Base-by-base conservation (phyloP, 1,284 basidiomycete species). In the Hymenochaete sp. region DNA sequence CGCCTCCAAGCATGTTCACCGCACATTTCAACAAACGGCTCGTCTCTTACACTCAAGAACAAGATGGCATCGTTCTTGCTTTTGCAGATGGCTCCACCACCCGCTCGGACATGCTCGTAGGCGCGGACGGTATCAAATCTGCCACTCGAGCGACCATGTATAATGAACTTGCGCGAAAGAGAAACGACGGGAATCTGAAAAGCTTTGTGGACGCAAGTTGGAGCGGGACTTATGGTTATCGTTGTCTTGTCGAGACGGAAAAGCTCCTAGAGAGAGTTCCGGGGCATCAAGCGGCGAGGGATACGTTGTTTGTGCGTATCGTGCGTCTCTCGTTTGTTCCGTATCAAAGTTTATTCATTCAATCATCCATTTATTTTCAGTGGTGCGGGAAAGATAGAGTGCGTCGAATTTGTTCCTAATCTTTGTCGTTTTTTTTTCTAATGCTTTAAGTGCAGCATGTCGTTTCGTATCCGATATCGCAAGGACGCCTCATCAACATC, bases 351-450 rank as follows among this genome's bases (percentile, higher is more conserved):
- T 43, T 6, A n/a, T n/a, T n/a, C n/a, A n/a, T n/a, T n/a, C n/a
- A n/a, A n/a, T n/a, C n/a, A n/a, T 42, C 6, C 9, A 25, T 19
- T 14, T 10, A 16, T 28, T 13, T 7, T 14, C 38, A 71, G 69
- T 71, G 70, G 52, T 67, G 62, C 35, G 70, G 70, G 4, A 68
- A 67, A 55, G 58, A 62, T 44, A 69, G 65, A 57, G 69, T 67
- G 45, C 21, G 48, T 56, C 43, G 66, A 65, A 4, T 27, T 9
- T 13, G 3, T 22, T 16, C 21, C 10, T 24, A 9, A 35, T 37
- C 6, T 9, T 16, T 3, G n/a, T 39, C 8, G 26, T 6, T n/a
- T 21, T 14, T 4, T 8, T 51, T 59, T 64, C 4, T 64, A 65
- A 44, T 61, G 63, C 6, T 55, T 58, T 42, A 8, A 22, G n/a